Percentiles rank a stretch among this genome's conserved stretches.
Evolutionary conservation across 495 filamentous ascomycete genomes (phyloP).

Genomic region (Penicillium ochrochloron): DNA sequence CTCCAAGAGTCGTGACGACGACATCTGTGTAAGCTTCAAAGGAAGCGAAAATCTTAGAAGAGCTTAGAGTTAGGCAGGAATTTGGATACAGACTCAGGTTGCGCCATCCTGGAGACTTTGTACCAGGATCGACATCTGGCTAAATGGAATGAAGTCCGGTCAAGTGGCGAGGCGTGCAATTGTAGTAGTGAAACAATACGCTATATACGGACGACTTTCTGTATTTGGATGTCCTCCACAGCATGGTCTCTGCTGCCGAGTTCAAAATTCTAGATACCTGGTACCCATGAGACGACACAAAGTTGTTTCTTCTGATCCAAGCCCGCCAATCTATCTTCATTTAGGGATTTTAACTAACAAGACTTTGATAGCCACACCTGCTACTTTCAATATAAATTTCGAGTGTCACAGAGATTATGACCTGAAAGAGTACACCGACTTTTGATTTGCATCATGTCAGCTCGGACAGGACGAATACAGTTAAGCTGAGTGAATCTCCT

Average conservation of each 20-base stretch:
- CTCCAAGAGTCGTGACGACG: neutral
- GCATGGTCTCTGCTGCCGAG: neutral
- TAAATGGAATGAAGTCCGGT: neutral
- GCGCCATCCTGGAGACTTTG: neutral
- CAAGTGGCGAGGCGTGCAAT: neutral
- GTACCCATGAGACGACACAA: neutral
- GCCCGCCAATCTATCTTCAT: neutral
- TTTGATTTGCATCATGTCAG: neutral
- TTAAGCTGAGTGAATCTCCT: neutral
- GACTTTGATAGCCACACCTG: neutral
- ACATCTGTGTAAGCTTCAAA: neutral
- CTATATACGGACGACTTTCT: neutral
- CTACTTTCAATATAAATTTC: neutral
- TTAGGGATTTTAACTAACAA: neutral
- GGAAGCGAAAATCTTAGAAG: neutral
- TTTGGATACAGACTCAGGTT: neutral
- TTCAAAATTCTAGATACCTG: neutral
- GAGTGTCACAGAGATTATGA: neutral
- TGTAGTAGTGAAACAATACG: neutral
- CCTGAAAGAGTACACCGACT: neutral
- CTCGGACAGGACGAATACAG: neutral
- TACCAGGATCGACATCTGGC: neutral
- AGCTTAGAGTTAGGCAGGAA: neutral
- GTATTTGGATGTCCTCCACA: neutral
- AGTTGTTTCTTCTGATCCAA: neutral